phyloP scores from a whole-genome alignment of 1,139 yeast genomes.

The Yarrowia galli region DNA sequence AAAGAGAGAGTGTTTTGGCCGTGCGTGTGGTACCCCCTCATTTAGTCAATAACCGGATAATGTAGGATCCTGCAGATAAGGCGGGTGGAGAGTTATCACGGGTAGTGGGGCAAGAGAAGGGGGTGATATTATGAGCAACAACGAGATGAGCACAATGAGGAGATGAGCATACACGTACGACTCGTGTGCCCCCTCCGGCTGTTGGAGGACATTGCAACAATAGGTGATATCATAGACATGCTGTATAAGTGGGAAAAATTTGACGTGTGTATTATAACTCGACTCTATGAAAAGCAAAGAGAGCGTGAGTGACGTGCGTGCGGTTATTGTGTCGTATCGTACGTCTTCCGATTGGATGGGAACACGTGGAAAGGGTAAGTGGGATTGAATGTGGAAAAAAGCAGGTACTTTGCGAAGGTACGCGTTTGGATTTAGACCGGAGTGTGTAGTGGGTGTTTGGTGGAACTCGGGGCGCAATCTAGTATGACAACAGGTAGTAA shows the following conservation, averaged over 20 bases:
- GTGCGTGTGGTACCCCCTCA: too few relatives aligned
- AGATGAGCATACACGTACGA: not conserved
- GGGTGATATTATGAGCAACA: constrained; percentile 1
- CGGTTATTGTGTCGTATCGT: too few relatives aligned
- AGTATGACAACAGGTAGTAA: too few relatives aligned
- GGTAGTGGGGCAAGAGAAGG: not conserved
- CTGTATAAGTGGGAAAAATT: constrained; percentile 4
- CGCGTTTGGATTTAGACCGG: too few relatives aligned
- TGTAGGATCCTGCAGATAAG: constrained; percentile 15
- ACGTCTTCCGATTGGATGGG: not conserved
- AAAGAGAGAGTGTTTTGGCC: too few relatives aligned
- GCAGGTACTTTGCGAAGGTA: not conserved
- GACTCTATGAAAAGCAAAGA: not conserved
- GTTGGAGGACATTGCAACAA: not conserved
- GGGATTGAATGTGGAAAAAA: not conserved
- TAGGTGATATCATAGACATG: not conserved
- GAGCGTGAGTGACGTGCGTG: not conserved
- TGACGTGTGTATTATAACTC: constrained; percentile 14
- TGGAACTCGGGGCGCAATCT: too few relatives aligned
- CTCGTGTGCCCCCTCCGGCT: not conserved
- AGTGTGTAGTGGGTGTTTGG: too few relatives aligned
- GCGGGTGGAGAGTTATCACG: not conserved
- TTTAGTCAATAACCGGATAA: constrained; percentile 31
- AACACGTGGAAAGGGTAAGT: not conserved
- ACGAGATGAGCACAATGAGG: too few relatives aligned